Conservation (phyloP, 768 basidiomycete species). For the Favolaschia claudopus region DNA sequence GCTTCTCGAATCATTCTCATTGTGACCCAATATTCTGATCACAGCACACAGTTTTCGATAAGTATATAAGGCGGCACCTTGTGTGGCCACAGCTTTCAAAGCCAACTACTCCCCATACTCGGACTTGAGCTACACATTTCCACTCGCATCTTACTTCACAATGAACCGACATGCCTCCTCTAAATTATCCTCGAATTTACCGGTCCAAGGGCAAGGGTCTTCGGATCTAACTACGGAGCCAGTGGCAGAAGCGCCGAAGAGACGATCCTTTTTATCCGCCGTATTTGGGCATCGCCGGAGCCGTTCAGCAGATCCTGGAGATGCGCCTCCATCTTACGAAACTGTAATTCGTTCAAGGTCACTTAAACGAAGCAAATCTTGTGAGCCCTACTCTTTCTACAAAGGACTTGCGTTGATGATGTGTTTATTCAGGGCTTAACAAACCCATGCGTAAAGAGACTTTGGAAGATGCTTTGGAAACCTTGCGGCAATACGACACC, state of each 20-base stretch:
- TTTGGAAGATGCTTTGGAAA: conserved; percentile 41
- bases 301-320: neutral
- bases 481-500: conserved; percentile 58
- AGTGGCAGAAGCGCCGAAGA: neutral
- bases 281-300: neutral
- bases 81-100: neutral
- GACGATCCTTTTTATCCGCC: neutral
- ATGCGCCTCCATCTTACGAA: neutral
- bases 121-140: neutral
- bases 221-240: too few relatives aligned
- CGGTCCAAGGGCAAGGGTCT: neutral
- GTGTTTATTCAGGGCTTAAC: conserved; percentile 10
- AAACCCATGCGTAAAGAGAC: conserved; percentile 24
- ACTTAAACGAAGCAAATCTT: neutral
- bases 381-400: neutral
- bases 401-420: neutral
- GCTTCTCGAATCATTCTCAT: too few relatives aligned
- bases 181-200: conserved; percentile 8
- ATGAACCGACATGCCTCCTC: too few relatives aligned
- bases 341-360: neutral
- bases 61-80: too few relatives aligned
- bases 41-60: too few relatives aligned
- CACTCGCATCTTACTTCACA: neutral
- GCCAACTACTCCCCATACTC: neutral
- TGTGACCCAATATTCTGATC: too few relatives aligned